Evolutionary conservation across 78 protist genomes (phyloP), one percentile per base, ranked within the genome.

Genomic region (Chrysochromulina parva): DNA sequence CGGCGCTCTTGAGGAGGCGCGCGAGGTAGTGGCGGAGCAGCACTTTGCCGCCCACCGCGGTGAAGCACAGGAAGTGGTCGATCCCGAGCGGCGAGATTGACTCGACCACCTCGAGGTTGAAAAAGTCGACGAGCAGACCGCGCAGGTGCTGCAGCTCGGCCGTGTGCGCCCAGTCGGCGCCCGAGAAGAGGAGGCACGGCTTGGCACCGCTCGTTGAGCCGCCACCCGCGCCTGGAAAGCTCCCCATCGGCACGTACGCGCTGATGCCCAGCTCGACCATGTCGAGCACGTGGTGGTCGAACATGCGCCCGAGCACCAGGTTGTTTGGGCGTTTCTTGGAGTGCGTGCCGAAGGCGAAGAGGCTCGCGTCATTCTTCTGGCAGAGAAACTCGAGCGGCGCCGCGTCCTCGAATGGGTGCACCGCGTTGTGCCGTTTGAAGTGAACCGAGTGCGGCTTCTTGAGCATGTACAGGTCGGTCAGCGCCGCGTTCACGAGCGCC

Each of bases 211-310:
- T 48, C 19, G 74, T 2, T 19, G 86, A 4, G 26, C 82, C 47
- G 10, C 3, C 26, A n/a, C 16, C 26, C 10, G 17, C 88, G 48
- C 90, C 69, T 1, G 6, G 48, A 19, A 94, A 93, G 4, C 24
- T 89, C 13, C 26, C 55, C 76, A 97, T 59, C 54, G 93, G n/a
- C 58, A 59, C 22, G 88, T 28, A 82, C 65, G 65, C 24, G 50
- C 55, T 87, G 26, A 98, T 78, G 52, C 94, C 96, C 24, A 98
- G 65, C 87, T 98, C 99, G 53, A 90, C 19, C 99, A 98, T 97
- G 90, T 98, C 99, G 22, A 95, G 89, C 22, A 97, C 5, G 11
- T 94, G 94, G 89, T 74, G 71, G 62, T 98, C 93, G 85, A 97
- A 97, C 67, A 69, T 84, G 14, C 99, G 93, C 47, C 98, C 99